Evolutionary conservation across 2,329 filamentous ascomycete species (phyloP).

Genomic region (Pseudopyricularia cyperi): DNA sequence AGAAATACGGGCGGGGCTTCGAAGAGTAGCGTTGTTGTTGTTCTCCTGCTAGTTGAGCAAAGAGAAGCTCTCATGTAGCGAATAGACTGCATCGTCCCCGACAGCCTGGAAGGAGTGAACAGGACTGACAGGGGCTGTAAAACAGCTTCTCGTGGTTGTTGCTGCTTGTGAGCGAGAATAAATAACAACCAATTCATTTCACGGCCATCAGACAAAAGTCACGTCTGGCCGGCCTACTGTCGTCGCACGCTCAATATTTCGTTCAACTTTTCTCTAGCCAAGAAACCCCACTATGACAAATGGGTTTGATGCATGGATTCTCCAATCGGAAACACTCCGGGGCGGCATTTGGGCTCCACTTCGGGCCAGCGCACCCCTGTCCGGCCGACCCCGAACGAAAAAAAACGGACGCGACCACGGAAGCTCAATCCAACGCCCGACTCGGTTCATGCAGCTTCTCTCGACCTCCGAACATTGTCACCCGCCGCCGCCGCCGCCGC

Average conservation of each 20-base stretch:
- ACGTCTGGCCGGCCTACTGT: not conserved
- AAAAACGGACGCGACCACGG: not conserved
- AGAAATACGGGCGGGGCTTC: conserved; percentile 6
- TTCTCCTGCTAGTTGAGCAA: not conserved
- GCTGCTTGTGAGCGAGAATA: too few species aligned
- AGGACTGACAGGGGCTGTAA: not conserved
- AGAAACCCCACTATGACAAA: not conserved
- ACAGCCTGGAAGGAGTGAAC: not conserved
- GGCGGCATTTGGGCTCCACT: not conserved
- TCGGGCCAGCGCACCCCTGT: not conserved
- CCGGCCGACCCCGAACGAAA: not conserved
- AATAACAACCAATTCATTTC: too few species aligned
- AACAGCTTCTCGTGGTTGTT: not conserved
- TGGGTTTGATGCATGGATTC: not conserved
- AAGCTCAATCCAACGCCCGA: not conserved
- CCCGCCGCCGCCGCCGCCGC: not conserved
- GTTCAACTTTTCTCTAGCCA: not conserved
- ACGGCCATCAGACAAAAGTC: not conserved
- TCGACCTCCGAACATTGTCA: not conserved
- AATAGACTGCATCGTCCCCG: not conserved
- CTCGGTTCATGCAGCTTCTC: not conserved
- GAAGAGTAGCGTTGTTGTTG: not conserved
- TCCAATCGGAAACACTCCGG: not conserved
- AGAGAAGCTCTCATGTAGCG: not conserved
- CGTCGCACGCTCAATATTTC: too few species aligned